Conservation (phyloP, 139 green algal species). For the Chlamydomonas applanata region DNA sequence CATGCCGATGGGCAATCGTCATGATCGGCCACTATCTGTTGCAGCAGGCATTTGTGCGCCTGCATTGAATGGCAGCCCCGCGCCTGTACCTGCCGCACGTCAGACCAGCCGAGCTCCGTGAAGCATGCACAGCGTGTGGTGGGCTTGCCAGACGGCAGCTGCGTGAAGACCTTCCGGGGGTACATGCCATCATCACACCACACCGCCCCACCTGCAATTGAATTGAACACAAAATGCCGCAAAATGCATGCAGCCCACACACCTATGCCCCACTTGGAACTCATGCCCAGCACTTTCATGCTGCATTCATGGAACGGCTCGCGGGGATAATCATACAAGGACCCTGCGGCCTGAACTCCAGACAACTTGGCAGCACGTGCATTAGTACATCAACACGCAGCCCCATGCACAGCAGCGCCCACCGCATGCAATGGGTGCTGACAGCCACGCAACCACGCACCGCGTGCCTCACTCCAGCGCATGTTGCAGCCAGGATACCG, state of each 20-base stretch:
- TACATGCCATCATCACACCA: slow-evolving; percentile 60
- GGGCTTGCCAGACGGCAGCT: slow-evolving; percentile 32
- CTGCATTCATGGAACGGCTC: too few relatives aligned
- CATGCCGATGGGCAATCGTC: too few relatives aligned
- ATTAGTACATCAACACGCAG: too few relatives aligned
- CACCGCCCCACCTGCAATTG: slow-evolving; percentile 58
- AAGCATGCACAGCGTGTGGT: slow-evolving; percentile 57
- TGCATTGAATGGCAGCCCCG: too few relatives aligned
- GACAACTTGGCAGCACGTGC: too few relatives aligned
- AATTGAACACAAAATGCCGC: too few relatives aligned
- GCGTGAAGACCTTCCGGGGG: slow-evolving; percentile 46
- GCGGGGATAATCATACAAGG: too few relatives aligned
- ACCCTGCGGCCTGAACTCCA: too few relatives aligned
- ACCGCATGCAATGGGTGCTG: too few relatives aligned
- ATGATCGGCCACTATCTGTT: too few relatives aligned
- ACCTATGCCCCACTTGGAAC: not conserved
- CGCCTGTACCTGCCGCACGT: slow-evolving; percentile 41
- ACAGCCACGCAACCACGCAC: slow-evolving; percentile 14
- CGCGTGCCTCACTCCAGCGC: slow-evolving; percentile 51
- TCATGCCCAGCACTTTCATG: not conserved
- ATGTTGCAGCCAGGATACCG: slow-evolving; percentile 48
- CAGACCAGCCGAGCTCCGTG: slow-evolving; percentile 36
- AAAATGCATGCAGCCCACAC: not conserved
- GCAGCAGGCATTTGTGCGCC: too few relatives aligned
- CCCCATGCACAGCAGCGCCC: too few relatives aligned